phyloP scores from a whole-genome alignment of 257 asterid species.

The Nicotiana otophora region DNA sequence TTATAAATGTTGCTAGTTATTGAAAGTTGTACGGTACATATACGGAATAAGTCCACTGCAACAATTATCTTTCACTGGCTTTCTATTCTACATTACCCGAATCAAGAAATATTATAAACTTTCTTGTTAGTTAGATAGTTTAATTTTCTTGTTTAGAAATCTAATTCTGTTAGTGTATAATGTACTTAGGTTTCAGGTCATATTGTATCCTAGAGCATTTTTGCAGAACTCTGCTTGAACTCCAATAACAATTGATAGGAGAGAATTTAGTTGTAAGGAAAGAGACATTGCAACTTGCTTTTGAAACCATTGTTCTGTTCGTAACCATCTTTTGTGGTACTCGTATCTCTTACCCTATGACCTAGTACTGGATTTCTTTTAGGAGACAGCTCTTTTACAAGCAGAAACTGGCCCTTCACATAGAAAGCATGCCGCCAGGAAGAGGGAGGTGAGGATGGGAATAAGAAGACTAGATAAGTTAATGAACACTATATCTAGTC shows the following conservation, averaged over 20 bases:
- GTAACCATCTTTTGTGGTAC: neutral
- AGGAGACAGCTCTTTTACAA: conserved; percentile 58
- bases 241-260: neutral
- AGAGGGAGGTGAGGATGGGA: conserved; percentile 80
- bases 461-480: conserved; percentile 70
- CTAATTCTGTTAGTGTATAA: neutral
- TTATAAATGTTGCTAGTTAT: neutral
- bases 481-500: conserved; percentile 48
- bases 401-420: conserved; percentile 45
- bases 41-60: neutral
- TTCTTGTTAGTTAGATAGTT: neutral
- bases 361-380: neutral
- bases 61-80: neutral
- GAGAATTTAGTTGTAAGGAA: neutral
- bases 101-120: neutral
- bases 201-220: neutral
- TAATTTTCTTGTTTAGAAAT: neutral
- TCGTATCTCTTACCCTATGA: neutral
- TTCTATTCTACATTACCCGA: neutral
- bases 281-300: neutral
- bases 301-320: neutral
- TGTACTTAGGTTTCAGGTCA: neutral
- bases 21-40: neutral
- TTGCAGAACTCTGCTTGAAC: neutral
- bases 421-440: conserved; percentile 64